phyloP scores from a whole-genome alignment of 129 eudicot genomes.

The Escallonia rubra region DNA sequence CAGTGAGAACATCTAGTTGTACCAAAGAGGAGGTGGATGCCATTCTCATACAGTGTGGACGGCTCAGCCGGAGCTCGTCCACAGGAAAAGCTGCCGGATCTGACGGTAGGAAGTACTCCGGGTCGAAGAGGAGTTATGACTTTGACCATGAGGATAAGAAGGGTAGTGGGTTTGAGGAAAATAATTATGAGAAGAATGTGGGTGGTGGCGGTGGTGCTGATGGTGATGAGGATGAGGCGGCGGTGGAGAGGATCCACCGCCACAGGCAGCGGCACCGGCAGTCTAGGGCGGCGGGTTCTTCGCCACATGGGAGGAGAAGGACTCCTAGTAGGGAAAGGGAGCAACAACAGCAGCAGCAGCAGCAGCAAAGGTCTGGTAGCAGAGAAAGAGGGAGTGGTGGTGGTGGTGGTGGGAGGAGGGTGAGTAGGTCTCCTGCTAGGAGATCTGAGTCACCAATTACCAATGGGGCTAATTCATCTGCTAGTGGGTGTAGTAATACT shows the following conservation, averaged over 20 bases:
- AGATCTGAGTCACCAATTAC: constrained; percentile 81
- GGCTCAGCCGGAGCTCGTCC: constrained; percentile 81
- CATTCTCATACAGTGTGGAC: constrained; percentile 68
- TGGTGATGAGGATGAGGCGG: constrained; percentile 35
- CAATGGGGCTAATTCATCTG: constrained; percentile 13
- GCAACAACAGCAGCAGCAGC: constrained; percentile 34
- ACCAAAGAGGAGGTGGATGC: constrained; percentile 89
- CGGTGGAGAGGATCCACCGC: constrained; percentile 40
- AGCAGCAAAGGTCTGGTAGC: constrained; percentile 61
- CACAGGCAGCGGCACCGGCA: constrained; percentile 47
- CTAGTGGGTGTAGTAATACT: constrained; percentile 10
- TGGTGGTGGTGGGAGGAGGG: constrained; percentile 52
- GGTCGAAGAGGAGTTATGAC: constrained; percentile 79
- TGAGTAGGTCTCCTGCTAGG: constrained; percentile 89
- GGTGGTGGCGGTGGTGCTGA: constrained; percentile 17
- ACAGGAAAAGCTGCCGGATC: constrained; percentile 38
- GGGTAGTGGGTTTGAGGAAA: background rate
- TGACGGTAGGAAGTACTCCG: constrained; percentile 51
- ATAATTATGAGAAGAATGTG: background rate
- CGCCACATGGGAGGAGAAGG: constrained; percentile 61
- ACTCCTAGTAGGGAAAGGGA: constrained; percentile 88
- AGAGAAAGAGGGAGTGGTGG: constrained; percentile 50
- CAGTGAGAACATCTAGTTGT: constrained; percentile 85
- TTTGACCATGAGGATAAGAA: constrained; percentile 34
- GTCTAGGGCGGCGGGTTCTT: constrained; percentile 45